Base-by-base conservation (phyloP, 1,139 yeast genomes). In the Blastobotrys serpentis region DNA sequence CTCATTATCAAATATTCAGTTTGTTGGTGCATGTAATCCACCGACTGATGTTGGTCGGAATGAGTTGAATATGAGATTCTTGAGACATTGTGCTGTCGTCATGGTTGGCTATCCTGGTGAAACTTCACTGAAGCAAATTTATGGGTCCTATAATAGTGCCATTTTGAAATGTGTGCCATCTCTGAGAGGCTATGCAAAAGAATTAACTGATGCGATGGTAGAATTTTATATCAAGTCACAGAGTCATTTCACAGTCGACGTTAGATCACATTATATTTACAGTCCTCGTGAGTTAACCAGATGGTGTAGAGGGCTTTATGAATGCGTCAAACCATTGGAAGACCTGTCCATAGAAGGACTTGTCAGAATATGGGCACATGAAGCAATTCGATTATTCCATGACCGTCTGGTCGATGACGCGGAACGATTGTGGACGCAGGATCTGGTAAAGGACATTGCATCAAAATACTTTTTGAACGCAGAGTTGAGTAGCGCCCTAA, bases 1-100 rank as follows among this genome's bases (percentile, higher is more conserved):
- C 1, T 57, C 71, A 0, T 54, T 88, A n/a, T 71, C 75, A 14
- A 76, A 81, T 46, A 73, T 92, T 34, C 95, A 86, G 61, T 77
- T 92, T 69, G 95, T 90, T 10, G 98, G 95, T 4, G 98, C 98
- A 0, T 92, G 98, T 65, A 92, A 92, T 60, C 92, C 97, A 0
- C 84, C 96, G 0, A 73, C 81, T 1, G 95, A 87, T 65, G 79
- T 81, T 1, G 96, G 97, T 0, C 75, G 98, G 56, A 72, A 76
- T 14, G 65, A 64, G 2, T 64, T 92, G 30, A 70, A 81, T 1
- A 64, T 71, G n/a, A 70, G 97, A 46, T 84, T 90, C 59, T 66
- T 86, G 44, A 74, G 95, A 7, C 94, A 84, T 59, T 74, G 79
- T 4, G 69, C 84, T 1, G 72, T 88, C 4, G 59, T 92, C 0